Evolutionary conservation across 352 stramenopile species (phyloP).

Genomic region (Pilasporangium apinafurcum): DNA sequence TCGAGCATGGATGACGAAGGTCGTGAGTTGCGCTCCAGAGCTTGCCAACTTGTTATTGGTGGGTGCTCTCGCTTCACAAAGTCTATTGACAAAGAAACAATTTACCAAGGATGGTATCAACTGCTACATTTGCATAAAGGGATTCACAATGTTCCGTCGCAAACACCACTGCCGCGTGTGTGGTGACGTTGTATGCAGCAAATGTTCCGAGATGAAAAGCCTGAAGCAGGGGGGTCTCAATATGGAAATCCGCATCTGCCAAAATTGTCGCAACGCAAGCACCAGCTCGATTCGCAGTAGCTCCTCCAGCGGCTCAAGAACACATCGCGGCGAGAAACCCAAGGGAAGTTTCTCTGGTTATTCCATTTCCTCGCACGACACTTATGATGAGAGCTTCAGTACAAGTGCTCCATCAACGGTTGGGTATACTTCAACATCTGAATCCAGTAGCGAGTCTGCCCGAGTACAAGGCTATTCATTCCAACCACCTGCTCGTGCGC

Average conservation of each 20-base stretch:
- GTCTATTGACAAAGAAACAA: slow-evolving; percentile 63
- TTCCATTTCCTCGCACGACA: slow-evolving; percentile 42
- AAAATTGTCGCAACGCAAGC: slow-evolving; percentile 48
- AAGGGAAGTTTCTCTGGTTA: slow-evolving; percentile 44
- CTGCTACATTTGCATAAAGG: slow-evolving; percentile 71
- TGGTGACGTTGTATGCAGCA: slow-evolving; percentile 80
- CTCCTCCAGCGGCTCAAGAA: slow-evolving; percentile 18
- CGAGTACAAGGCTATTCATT: slow-evolving; percentile 44
- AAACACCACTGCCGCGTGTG: slow-evolving; percentile 86
- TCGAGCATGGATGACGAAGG: slow-evolving; percentile 78
- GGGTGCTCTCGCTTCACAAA: slow-evolving; percentile 52
- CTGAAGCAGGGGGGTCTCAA: slow-evolving; percentile 54
- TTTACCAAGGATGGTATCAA: slow-evolving; percentile 71
- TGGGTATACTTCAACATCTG: slow-evolving; percentile 38
- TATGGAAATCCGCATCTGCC: slow-evolving; percentile 75
- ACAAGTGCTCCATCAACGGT: slow-evolving; percentile 15
- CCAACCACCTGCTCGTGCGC: neutral
- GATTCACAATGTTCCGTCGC: slow-evolving; percentile 67
- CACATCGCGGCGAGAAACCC: slow-evolving; percentile 13
- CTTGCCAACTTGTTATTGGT: slow-evolving; percentile 62
- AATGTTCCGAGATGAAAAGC: slow-evolving; percentile 76
- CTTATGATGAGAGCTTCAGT: slow-evolving; percentile 37
- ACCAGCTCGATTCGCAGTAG: slow-evolving; percentile 63
- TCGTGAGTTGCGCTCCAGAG: slow-evolving; percentile 65
- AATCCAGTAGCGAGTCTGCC: slow-evolving; percentile 40